A percentile compares a stretch with the other conserved stretches of the same genome.
These are phyloP conservation scores for Aspergillus cejpii DNA, from an alignment of 2,329 filamentous ascomycete species.

Conservation along the genomic window DNA sequence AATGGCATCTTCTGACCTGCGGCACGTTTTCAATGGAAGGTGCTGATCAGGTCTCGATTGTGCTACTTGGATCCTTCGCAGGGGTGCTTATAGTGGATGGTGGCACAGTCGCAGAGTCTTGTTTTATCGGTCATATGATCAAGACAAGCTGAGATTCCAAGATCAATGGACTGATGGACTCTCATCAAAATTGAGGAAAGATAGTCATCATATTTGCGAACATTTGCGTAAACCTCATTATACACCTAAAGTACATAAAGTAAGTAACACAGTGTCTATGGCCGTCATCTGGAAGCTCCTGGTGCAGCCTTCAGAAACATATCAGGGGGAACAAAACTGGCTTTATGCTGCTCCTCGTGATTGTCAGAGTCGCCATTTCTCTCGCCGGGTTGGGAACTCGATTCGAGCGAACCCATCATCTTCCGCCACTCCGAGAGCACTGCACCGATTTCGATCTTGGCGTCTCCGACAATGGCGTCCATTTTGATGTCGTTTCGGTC, in stretches of 20 bases:
- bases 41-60: too few relatives aligned
- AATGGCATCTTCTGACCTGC: neutral
- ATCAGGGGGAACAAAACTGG: constrained; percentile 23
- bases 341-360: constrained; percentile 1
- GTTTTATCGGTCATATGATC: neutral
- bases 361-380: constrained; percentile 5
- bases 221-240: too few relatives aligned
- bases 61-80: too few relatives aligned
- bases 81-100: too few relatives aligned
- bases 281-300: constrained; percentile 6
- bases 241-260: neutral
- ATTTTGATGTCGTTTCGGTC: constrained; percentile 63
- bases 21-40: too few relatives aligned
- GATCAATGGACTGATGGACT: too few relatives aligned
- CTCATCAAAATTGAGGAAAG: too few relatives aligned
- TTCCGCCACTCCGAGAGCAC: constrained; percentile 54
- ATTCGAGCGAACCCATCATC: constrained; percentile 17
- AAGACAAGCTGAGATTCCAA: neutral
- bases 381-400: constrained; percentile 6
- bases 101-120: neutral
- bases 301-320: constrained; percentile 26
- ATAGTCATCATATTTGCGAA: too few relatives aligned
- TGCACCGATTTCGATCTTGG: constrained; percentile 52
- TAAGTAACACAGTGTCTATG: too few relatives aligned
- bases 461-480: constrained; percentile 58